Conservation (phyloP, 2,329 filamentous ascomycete species). For the Penicillium oxalicum region DNA sequence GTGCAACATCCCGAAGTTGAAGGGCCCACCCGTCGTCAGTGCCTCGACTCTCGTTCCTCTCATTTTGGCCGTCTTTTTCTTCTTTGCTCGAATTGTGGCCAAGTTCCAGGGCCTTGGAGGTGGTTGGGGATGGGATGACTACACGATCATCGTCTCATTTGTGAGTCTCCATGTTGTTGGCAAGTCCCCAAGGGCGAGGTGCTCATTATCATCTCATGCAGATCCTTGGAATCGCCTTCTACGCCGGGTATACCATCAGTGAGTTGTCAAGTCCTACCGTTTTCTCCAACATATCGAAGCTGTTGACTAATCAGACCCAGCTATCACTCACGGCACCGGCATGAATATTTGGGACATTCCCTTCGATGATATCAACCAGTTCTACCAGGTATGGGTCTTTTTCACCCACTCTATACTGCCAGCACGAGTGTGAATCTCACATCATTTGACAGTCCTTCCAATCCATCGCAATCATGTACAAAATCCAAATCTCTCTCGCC, state of each 20-base stretch:
- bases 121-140: constrained; percentile 18
- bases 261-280: neutral
- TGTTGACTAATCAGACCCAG: constrained; percentile 4
- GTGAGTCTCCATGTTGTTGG: constrained; percentile 1
- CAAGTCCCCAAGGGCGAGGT: neutral
- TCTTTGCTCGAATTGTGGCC: constrained; percentile 11
- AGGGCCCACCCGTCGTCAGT: constrained; percentile 1
- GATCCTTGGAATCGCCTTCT: constrained; percentile 11
- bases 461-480: constrained; percentile 15
- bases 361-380: constrained; percentile 11
- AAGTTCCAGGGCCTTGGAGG: constrained; percentile 13
- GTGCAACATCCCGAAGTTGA: constrained; percentile 9
- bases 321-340: constrained; percentile 15
- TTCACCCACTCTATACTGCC: too few species aligned
- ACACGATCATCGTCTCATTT: constrained; percentile 16
- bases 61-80: constrained; percentile 15
- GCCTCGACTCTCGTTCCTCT: constrained; percentile 11
- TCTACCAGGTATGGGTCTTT: constrained; percentile 8
- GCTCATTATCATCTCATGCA: neutral
- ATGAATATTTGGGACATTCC: constrained; percentile 20
- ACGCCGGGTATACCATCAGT: constrained; percentile 8
- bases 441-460: constrained; percentile 10
- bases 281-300: too few species aligned
- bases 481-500: constrained; percentile 15
- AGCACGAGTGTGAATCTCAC: neutral